Evolutionary conservation across 257 asterid species (phyloP).

Genomic region (Prunella vulgaris): DNA sequence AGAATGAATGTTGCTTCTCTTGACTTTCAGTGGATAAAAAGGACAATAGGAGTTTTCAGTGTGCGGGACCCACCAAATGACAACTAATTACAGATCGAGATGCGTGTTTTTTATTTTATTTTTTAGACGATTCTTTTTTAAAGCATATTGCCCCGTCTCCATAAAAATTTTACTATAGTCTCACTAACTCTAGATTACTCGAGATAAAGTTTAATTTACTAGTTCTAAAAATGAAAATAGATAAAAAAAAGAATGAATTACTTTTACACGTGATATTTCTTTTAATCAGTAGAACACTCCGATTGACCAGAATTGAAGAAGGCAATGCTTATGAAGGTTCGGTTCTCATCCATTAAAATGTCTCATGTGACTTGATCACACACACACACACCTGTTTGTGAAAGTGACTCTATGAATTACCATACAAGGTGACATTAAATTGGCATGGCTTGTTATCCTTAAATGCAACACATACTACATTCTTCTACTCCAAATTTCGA

Average conservation of each 20-base stretch:
- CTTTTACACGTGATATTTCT: too few species aligned
- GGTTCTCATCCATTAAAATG: slow-evolving; percentile 30
- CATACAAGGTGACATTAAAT: slow-evolving; percentile 6
- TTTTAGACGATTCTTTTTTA: too few species aligned
- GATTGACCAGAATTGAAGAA: background rate
- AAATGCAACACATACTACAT: slow-evolving; percentile 12
- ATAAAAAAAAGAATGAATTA: too few species aligned
- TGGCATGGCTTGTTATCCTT: slow-evolving; percentile 19
- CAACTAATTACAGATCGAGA: background rate
- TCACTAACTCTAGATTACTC: background rate
- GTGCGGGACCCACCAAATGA: background rate
- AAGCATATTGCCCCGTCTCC: too few species aligned
- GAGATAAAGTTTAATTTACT: background rate
- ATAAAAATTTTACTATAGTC: background rate
- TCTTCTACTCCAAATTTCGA: background rate
- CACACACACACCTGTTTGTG: slow-evolving; percentile 14
- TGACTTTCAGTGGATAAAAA: slow-evolving; percentile 31
- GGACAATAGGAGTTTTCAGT: background rate
- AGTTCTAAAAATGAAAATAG: too few species aligned
- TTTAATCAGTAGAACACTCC: background rate
- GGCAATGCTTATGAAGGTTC: background rate
- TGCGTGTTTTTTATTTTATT: too few species aligned
- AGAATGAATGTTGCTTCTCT: slow-evolving; percentile 21
- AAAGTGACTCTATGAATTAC: slow-evolving; percentile 30
- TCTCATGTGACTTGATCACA: slow-evolving; percentile 25